Evolutionary conservation across 441 rosid species (phyloP), one percentile per base, ranked within the genome.

Genomic region (Rhodomyrtus psidioides): DNA sequence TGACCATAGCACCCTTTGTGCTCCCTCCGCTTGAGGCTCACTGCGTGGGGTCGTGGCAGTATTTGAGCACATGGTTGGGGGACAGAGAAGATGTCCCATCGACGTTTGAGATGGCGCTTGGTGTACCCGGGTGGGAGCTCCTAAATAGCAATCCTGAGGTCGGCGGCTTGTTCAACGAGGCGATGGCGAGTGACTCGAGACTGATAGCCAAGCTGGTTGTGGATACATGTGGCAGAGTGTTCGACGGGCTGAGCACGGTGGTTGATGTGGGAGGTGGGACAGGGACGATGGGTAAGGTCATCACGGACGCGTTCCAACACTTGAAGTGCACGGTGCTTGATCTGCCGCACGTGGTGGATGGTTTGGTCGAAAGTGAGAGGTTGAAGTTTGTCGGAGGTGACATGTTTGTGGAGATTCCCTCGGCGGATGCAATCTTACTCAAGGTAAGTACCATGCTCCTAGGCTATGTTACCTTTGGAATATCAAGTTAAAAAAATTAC

Each of bases 71-170:
- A 21, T 34, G 49, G 49, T 65, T 65, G 79, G 79, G 46, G 79
- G 49, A 65, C 15, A 39, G 26, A 34, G 79, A 65, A 65, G 79
- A 65, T 42, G 49, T 19, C n/a, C 8, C 49, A 42, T 65, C n/a
- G 4, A 9, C 79, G 4, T 6, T 34, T 49, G 79, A 65, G 5
- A 34, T 65, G 79, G 79, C 79, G n/a, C 0, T 0, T 3, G 79
- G 46, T 15, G 7, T 34, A 21, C n/a, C 49, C 4, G 1, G 2
- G 15, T 65, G 79, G 79, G 79, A 65, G 49, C 0, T 5, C 0
- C 1, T 4, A 42, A 65, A 26, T 0, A 15, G 49, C 23, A 15
- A 60, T 65, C 79, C 79, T 7, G 26, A 21, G 79, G 15, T 34
- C 15, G 15, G 49, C n/a, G 1, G 49, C 79, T 10, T 6, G 49